A percentile compares a stretch with the other conserved stretches of the same genome.
These are phyloP conservation scores for Coemansia sp. DNA, from an alignment of 192 early-diverging fungal species.

Conservation along the genomic window DNA sequence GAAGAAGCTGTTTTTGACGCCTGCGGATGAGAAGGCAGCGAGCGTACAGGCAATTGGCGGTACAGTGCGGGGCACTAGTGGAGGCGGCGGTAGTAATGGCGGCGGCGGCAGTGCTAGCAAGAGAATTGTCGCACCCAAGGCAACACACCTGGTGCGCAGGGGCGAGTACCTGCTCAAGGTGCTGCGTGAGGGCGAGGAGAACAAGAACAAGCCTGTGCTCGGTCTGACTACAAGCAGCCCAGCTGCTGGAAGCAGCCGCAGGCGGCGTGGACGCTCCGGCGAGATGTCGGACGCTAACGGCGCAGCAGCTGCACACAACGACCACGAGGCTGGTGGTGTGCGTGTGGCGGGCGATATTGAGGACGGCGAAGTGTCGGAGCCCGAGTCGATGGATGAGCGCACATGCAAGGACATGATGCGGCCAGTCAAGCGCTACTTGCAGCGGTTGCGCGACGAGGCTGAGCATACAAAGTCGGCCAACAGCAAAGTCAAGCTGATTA, in stretches of 20 bases:
- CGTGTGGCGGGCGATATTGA: constrained; percentile 21
- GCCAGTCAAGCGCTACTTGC: constrained; percentile 63
- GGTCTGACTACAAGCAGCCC: constrained; percentile 13
- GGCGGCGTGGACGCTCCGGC: constrained; percentile 35
- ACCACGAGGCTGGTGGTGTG: constrained; percentile 9
- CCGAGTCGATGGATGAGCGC: constrained; percentile 59
- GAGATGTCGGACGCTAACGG: constrained; percentile 35
- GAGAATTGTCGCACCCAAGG: constrained; percentile 68
- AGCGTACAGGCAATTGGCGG: constrained; percentile 37
- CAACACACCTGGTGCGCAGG: constrained; percentile 81
- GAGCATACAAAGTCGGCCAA: constrained; percentile 54
- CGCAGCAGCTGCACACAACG: constrained; percentile 15
- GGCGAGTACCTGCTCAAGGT: constrained; percentile 90
- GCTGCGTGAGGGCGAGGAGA: constrained; percentile 67
- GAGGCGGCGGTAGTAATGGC: constrained; percentile 11
- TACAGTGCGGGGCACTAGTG: constrained; percentile 9
- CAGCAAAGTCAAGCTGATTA: constrained; percentile 57
- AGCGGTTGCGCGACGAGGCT: constrained; percentile 57
- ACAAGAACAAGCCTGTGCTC: constrained; percentile 29
- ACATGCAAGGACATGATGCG: constrained; percentile 68
- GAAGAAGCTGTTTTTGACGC: constrained; percentile 81
- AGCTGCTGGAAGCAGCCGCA: constrained; percentile 21
- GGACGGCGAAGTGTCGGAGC: constrained; percentile 46
- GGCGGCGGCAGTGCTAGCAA: constrained; percentile 32
- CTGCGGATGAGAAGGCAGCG: constrained; percentile 54